phyloP scores from a whole-genome alignment of 371 early-diverging fungal genomes.

The Fennellomyces sp. region DNA sequence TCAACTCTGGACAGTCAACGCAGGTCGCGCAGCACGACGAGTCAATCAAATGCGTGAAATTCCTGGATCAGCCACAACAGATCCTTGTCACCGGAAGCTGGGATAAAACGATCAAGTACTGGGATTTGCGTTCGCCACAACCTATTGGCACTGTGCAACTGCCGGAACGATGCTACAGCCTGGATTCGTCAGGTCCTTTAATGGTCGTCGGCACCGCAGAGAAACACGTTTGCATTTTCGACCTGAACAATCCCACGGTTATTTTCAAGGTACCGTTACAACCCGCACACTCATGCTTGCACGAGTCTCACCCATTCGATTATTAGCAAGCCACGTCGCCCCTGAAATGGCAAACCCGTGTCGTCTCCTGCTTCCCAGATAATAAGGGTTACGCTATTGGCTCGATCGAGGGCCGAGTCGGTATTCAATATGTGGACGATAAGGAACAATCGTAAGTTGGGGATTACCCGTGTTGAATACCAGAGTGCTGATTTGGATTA shows the following conservation, averaged over 20 bases:
- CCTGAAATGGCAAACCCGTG: conserved; percentile 87
- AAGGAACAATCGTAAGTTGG: conserved; percentile 70
- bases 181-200: conserved; percentile 77
- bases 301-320: background rate
- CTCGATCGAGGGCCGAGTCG: conserved; percentile 93
- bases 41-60: conserved; percentile 74
- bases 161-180: conserved; percentile 83
- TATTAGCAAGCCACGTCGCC: conserved; percentile 68
- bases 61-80: conserved; percentile 66
- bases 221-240: conserved; percentile 70
- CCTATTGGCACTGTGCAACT: conserved; percentile 76
- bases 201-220: conserved; percentile 86
- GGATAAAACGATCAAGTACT: conserved; percentile 95
- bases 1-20: conserved; percentile 72
- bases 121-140: conserved; percentile 83
- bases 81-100: conserved; percentile 89
- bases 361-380: conserved; percentile 77
- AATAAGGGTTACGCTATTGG: conserved; percentile 88
- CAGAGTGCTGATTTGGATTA: too few species aligned
- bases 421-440: conserved; percentile 88
- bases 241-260: conserved; percentile 71
- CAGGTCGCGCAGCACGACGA: conserved; percentile 86
- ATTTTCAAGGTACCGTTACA: conserved; percentile 59
- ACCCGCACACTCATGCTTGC: conserved; percentile 47
- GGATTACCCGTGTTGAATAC: too few species aligned